Evolutionary conservation across 2,329 filamentous ascomycete genomes (phyloP), one percentile per base, ranked within the genome.

Genomic region (Sclerotinia spermophila): DNA sequence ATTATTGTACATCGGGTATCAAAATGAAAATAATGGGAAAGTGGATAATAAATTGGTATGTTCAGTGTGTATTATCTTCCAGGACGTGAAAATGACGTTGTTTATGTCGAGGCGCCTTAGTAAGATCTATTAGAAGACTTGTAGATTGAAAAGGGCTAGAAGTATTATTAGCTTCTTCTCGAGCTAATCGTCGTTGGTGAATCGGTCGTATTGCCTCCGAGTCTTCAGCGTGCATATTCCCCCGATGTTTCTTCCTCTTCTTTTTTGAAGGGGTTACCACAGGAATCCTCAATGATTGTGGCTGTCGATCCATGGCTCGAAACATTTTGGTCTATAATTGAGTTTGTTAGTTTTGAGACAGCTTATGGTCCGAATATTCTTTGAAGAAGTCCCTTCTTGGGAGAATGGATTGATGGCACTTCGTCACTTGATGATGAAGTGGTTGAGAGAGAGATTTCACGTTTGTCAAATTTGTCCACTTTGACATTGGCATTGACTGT

Each of bases 381-480:
- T 44, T 35, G 27, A 33, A 67, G 8, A 7, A 60, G 11, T n/a
- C 15, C 24, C 40, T 27, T 24, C 30, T 33, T 40, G 19, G 40
- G 15, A 53, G 67, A 38, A 48, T 61, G 48, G 6, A 4, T n/a
- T 33, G 55, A 48, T 30, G 61, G 6, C 35, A 40, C 24, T 48
- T 55, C 55, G 56, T 70, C 68, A 53, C 48, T 71, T 71, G 66
- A 69, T 66, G 68, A 45, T 35, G 48, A 40, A 24, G 62, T 55
- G 19, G 17, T 30, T 53, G 33, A n/a, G 33, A 27, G 33, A 42
- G 62, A 53, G 55, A n/a, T 38, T 5, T 53, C 33, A 66, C n/a
- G 51, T 24, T 55, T 53, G 35, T 53, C n/a, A 66, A n/a, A 53
- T 30, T 55, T 53, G n/a, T 53, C 35, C 45, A 66, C n/a, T 53